A percentile compares a stretch with the other conserved stretches of the same genome.
Evolutionary conservation across 2,329 filamentous ascomycete species (phyloP).

Genomic region (Madurella mycetomatis): DNA sequence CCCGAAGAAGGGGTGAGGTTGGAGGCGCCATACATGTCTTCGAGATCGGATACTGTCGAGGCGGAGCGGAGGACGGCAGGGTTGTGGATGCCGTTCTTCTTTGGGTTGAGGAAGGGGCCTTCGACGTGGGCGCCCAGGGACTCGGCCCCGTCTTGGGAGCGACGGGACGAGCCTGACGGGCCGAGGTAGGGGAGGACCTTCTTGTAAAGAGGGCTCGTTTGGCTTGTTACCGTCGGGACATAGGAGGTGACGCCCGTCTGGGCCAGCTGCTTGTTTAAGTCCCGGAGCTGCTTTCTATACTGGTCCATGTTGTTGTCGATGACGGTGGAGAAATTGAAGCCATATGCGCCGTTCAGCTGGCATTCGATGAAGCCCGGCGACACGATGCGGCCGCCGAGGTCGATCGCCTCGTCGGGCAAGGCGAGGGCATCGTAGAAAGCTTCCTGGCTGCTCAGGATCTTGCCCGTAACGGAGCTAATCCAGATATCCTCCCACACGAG

Average conservation of each 20-base stretch:
- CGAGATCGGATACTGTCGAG: constrained; percentile 60
- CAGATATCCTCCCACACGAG: constrained; percentile 79
- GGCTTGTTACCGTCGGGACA: constrained; percentile 79
- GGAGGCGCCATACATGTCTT: constrained; percentile 64
- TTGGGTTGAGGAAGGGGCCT: constrained; percentile 78
- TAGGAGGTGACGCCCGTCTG: constrained; percentile 84
- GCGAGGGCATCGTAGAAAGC: constrained; percentile 64
- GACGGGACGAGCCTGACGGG: constrained; percentile 59
- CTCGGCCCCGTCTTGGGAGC: constrained; percentile 68
- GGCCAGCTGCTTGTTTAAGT: constrained; percentile 67
- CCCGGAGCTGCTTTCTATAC: constrained; percentile 68
- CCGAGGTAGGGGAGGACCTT: constrained; percentile 73
- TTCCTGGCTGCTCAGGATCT: constrained; percentile 68
- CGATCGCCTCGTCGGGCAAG: constrained; percentile 68
- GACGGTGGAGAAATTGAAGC: constrained; percentile 84
- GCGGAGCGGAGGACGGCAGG: constrained; percentile 64
- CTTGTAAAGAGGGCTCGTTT: constrained; percentile 75
- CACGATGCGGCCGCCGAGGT: constrained; percentile 78
- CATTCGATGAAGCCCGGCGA: constrained; percentile 85
- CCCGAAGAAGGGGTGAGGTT: constrained; percentile 51
- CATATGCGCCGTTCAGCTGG: constrained; percentile 87
- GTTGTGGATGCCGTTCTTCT: constrained; percentile 85
- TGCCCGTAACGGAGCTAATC: constrained; percentile 77
- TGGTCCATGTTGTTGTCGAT: constrained; percentile 63
- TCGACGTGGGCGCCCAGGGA: constrained; percentile 88